phyloP scores from a whole-genome alignment of 176 grass and related monocot species.

The Rhynchospora breviuscula region DNA sequence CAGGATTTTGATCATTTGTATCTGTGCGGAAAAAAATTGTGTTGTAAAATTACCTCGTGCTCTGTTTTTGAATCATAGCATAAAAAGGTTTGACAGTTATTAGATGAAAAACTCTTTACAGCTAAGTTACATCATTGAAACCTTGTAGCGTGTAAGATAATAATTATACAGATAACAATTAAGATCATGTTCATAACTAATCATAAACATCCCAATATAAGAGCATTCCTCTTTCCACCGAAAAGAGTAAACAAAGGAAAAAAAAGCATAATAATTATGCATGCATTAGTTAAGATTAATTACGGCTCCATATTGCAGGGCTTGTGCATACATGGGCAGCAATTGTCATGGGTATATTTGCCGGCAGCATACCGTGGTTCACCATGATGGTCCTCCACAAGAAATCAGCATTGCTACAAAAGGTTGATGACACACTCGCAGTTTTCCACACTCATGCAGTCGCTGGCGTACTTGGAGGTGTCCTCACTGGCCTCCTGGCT shows the following conservation, averaged over 20 bases:
- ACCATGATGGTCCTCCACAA: constrained; percentile 81
- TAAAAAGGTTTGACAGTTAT: neutral
- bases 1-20: no score
- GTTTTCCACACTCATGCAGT: constrained; percentile 73
- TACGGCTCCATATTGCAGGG: constrained; percentile 23
- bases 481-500: constrained; percentile 61
- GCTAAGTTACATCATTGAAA: neutral
- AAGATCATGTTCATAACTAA: no score
- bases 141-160: neutral
- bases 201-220: no score
- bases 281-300: neutral
- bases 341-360: constrained; percentile 52
- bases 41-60: no score
- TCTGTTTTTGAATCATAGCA: neutral
- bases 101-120: neutral
- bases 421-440: constrained; percentile 73
- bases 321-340: constrained; percentile 76
- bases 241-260: neutral
- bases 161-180: no score
- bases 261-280: neutral
- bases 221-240: no score
- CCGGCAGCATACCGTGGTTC: constrained; percentile 54
- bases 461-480: constrained; percentile 52
- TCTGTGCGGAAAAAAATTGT: no score
- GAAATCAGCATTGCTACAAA: constrained; percentile 46